Percentiles rank a stretch among this genome's conserved stretches.
Evolutionary conservation across 257 asterid species (phyloP).

Genomic region (Rubia yunnanensis): DNA sequence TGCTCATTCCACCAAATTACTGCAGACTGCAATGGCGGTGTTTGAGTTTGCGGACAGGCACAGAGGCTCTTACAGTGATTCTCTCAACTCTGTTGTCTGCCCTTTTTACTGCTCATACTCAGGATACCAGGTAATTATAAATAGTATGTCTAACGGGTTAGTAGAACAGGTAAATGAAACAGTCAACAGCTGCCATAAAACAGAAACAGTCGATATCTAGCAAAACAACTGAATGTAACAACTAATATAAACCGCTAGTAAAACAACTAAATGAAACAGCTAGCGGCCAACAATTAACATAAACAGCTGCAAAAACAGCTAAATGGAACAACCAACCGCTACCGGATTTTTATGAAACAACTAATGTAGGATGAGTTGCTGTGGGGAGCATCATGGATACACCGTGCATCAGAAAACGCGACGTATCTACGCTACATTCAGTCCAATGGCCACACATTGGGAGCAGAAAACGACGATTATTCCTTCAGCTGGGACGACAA

Average conservation of each 20-base stretch:
- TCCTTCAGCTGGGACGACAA: slow-evolving; percentile 93
- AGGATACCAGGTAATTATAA: slow-evolving; percentile 64
- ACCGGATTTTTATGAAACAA: no score
- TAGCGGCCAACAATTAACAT: no score
- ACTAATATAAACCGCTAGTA: no score
- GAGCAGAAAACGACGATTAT: slow-evolving; percentile 61
- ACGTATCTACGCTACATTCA: slow-evolving; percentile 55
- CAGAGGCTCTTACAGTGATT: slow-evolving; percentile 76
- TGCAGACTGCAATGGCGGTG: slow-evolving; percentile 55
- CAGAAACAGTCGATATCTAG: no score
- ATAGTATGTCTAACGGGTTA: no score
- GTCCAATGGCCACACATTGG: slow-evolving; percentile 62
- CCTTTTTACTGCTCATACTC: slow-evolving; percentile 86
- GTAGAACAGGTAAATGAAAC: no score
- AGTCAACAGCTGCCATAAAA: no score
- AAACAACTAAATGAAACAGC: no score
- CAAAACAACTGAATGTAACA: no score
- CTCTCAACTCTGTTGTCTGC: slow-evolving; percentile 63
- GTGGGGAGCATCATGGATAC: slow-evolving; percentile 97
- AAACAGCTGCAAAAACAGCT: no score
- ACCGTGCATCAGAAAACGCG: slow-evolving; percentile 45
- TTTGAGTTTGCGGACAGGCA: slow-evolving; percentile 67
- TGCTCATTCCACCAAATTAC: slow-evolving; percentile 45
- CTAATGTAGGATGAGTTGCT: slow-evolving; percentile 61
- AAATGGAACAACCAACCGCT: no score